Evolutionary conservation across 225 moss, liverwort and hornwort species (phyloP).

Genomic region (Ulota crispa): DNA sequence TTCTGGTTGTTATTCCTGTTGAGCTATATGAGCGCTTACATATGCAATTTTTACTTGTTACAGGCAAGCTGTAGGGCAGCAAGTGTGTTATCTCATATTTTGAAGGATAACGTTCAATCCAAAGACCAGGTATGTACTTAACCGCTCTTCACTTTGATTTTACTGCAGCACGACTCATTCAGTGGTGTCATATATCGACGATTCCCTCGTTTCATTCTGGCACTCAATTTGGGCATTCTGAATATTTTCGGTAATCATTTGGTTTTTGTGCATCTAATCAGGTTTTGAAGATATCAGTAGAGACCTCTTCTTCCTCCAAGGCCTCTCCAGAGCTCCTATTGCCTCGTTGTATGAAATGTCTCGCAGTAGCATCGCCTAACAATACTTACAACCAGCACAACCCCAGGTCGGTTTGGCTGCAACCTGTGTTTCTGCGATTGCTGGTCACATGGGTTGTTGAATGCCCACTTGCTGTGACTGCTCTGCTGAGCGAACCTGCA

Average conservation of each 20-base stretch:
- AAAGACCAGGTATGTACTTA: constrained; percentile 66
- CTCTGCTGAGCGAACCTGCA: constrained; percentile 65
- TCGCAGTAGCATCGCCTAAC: constrained; percentile 65
- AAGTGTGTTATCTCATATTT: constrained; percentile 83
- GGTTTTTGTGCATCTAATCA: constrained; percentile 25
- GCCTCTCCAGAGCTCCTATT: constrained; percentile 70
- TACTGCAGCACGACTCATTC: not conserved
- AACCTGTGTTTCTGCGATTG: constrained; percentile 75
- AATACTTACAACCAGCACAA: constrained; percentile 39
- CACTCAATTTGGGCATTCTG: not conserved
- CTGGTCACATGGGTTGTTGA: constrained; percentile 85
- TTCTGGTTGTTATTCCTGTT: not conserved
- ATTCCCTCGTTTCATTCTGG: not conserved
- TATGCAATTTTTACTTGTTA: not conserved
- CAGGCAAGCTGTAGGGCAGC: constrained; percentile 97
- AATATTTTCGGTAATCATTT: not conserved
- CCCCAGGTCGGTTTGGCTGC: constrained; percentile 68
- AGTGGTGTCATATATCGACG: not conserved
- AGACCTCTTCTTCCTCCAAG: constrained; percentile 63
- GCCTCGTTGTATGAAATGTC: constrained; percentile 77
- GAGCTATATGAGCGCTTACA: constrained; percentile 17
- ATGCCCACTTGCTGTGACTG: constrained; percentile 71
- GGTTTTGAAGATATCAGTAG: constrained; percentile 73
- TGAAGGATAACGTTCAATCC: constrained; percentile 82
- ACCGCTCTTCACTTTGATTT: not conserved